Evolutionary conservation across 2,329 filamentous ascomycete genomes (phyloP), one percentile per base, ranked within the genome.

Genomic region (Curvularia lunata): DNA sequence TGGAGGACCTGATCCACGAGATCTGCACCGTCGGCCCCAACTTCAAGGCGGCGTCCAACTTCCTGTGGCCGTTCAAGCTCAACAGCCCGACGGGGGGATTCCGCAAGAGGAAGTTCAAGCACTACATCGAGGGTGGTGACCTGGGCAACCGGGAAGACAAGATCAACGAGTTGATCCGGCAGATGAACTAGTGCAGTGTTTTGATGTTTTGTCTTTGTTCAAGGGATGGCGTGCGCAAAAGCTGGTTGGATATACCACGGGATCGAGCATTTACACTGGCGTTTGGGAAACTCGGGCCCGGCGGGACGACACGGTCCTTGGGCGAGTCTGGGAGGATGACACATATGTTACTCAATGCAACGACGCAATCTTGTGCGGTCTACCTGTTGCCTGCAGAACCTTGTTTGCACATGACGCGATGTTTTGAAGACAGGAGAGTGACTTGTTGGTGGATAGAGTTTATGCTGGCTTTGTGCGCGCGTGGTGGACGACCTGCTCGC

Each of bases 31-130:
- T 98, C 71, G 94, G 95, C 79, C 94, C 94, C 85, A 98, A 98
- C 89, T 82, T 83, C 91, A 98, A 97, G 90, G 93, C 97, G 86
- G 92, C 91, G 77, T 88, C 89, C 85, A 99, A 98, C 90, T 98
- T 98, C 89, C 85, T 98, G 72, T 99, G 95, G 95, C 95, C 95
- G 79, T 99, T 99, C 89, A 98, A 99, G 91, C 91, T 99, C 72
- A 92, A 88, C 88, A 97, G 96, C 88, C 95, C 95, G 79, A 98
- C 84, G 74, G 95, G 95, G 81, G 94, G 95, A 69, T 99, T 98
- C 92, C 90, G 90, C 74, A 83, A 90, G 75, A 87, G 95, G 84
- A 99, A 98, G 87, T 98, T 98, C 89, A 95, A 92, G 86, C 93
- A 98, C 86, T 98, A 91, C 85, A 91, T 98, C 66, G 91, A 97